A percentile compares a stretch with the other conserved stretches of the same genome.
Conservation (phyloP, 306 rosid species). For the Comarum palustre region DNA sequence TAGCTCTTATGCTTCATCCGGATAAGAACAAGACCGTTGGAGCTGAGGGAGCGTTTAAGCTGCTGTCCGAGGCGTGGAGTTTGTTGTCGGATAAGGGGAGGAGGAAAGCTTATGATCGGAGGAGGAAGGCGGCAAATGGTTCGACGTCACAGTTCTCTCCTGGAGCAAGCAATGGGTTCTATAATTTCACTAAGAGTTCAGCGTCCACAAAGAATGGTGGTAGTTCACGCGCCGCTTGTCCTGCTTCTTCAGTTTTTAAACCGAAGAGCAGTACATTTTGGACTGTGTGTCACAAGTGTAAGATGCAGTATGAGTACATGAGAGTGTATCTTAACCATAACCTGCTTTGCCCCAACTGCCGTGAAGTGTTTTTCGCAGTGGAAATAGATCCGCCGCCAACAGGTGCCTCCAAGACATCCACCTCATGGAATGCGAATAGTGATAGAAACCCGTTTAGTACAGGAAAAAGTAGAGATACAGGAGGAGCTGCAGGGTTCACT, state of each 20-base stretch:
- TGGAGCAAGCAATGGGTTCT: slow-evolving; percentile 44
- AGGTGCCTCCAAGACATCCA: slow-evolving; percentile 54
- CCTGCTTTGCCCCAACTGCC: slow-evolving; percentile 91
- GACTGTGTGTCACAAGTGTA: slow-evolving; percentile 85
- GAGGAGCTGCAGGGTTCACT: slow-evolving; percentile 24
- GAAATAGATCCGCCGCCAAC: slow-evolving; percentile 83
- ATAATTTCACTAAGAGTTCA: slow-evolving; percentile 51
- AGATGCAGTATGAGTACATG: slow-evolving; percentile 94
- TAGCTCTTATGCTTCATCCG: slow-evolving; percentile 91
- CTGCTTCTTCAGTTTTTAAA: slow-evolving; percentile 46
- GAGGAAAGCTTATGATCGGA: slow-evolving; percentile 57
- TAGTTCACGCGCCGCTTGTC: slow-evolving; percentile 37
- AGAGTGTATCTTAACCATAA: slow-evolving; percentile 80
- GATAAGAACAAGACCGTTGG: slow-evolving; percentile 88
- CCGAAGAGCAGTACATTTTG: slow-evolving; percentile 70
- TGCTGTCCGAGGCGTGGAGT: slow-evolving; percentile 88
- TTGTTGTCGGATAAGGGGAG: slow-evolving; percentile 66
- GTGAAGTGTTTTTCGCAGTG: slow-evolving; percentile 67
- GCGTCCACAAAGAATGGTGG: slow-evolving; percentile 47
- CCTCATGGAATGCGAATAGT: slow-evolving; percentile 47
- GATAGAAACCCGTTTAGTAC: slow-evolving; percentile 39
- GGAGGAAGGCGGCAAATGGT: slow-evolving; percentile 38
- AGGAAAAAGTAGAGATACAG: slow-evolving; percentile 48
- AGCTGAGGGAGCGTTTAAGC: slow-evolving; percentile 87
- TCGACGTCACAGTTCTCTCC: slow-evolving; percentile 41